Base-by-base conservation (phyloP, 805 yeast genomes). In the Cyberlindnera americana region DNA sequence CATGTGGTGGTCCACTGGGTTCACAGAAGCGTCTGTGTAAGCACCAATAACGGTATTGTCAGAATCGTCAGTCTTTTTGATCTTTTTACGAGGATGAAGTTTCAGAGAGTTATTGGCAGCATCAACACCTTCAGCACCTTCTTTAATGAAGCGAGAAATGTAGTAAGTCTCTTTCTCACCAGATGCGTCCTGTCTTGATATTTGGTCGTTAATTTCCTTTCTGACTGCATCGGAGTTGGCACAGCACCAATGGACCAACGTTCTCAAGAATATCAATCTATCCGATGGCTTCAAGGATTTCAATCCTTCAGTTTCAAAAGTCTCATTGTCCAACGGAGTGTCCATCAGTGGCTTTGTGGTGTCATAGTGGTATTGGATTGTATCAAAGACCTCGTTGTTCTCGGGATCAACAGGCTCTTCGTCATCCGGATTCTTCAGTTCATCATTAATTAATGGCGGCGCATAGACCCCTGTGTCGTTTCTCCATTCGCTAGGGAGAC, bases 401-500 rank as follows among this genome's bases (percentile, higher is more conserved):
- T 36, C 29, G 23, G 50, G 46, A 39, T 56, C 61, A 13, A 56
- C 44, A 5, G 54, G 51, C 19, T 41, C 51, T 12, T 27, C 27
- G 6, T 40, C 44, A 10, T 37, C 39, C 3, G 40, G 38, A 16
- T 38, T 29, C 17, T 35, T 34, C 17, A 40, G 18, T 2, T 38
- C 24, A 1, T 39, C 33, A 23, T 37, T 38, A 3, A 31, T 18
- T 11, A 24, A 9, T n/a, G 45, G 44, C 12, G 33, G 16, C 6
- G 40, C 29, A 22, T 45, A 46, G 6, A 56, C 37, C 3, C 34
- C 41, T 2, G 48, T 35, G 39, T 56, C 59, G 43, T 56, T 51
- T 37, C 60, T 44, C 61, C 61, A 56, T 41, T 55, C 59, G 7
- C 21, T 27, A 4, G 61, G 61, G n/a, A 56, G 36, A 3, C 61